Percentiles rank a stretch among this genome's conserved stretches.
These are phyloP conservation scores for Corynespora cassiicola DNA, from an alignment of 2,329 filamentous ascomycete species.

Conservation along the genomic window DNA sequence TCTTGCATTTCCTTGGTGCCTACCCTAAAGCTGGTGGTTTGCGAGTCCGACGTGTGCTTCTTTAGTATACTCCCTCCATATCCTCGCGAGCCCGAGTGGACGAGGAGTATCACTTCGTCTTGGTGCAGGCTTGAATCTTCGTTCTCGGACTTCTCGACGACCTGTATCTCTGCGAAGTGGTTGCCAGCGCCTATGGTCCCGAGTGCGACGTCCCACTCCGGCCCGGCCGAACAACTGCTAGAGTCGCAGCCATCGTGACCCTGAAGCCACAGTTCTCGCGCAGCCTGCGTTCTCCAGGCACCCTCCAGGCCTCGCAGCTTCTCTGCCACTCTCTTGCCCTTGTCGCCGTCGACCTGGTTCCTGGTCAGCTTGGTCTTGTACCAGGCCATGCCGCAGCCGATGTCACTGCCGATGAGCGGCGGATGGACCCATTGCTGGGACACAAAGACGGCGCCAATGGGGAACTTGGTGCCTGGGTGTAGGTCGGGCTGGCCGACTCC, in stretches of 20 bases:
- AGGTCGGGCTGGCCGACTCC: slow-evolving; percentile 46
- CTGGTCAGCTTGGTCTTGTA: slow-evolving; percentile 39
- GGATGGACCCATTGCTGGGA: slow-evolving; percentile 45
- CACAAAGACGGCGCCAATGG: slow-evolving; percentile 46
- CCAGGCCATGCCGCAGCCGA: slow-evolving; percentile 50
- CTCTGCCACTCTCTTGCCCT: slow-evolving; percentile 42
- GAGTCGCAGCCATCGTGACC: slow-evolving; percentile 15
- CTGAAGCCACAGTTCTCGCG: slow-evolving; percentile 38
- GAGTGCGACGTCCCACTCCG: slow-evolving; percentile 38
- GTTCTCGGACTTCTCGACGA: slow-evolving; percentile 35
- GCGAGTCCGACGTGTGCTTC: slow-evolving; percentile 27
- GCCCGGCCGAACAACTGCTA: slow-evolving; percentile 33
- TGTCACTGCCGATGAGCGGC: slow-evolving; percentile 46
- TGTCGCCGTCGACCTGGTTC: slow-evolving; percentile 40
- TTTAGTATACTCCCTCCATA: slow-evolving; percentile 44
- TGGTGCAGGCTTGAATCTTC: slow-evolving; percentile 20
- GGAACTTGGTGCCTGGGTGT: slow-evolving; percentile 46
- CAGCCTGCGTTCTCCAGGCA: slow-evolving; percentile 31
- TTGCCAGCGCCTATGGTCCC: slow-evolving; percentile 49
- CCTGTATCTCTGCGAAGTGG: slow-evolving; percentile 48
- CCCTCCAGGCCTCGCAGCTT: slow-evolving; percentile 45
- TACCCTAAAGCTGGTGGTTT: slow-evolving; percentile 33
- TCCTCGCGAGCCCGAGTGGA: slow-evolving; percentile 47
- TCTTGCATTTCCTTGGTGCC: slow-evolving; percentile 25
- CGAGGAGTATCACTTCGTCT: slow-evolving; percentile 43